Evolutionary conservation across 495 filamentous ascomycete genomes (phyloP).

Genomic region (Penicillium goetzii): DNA sequence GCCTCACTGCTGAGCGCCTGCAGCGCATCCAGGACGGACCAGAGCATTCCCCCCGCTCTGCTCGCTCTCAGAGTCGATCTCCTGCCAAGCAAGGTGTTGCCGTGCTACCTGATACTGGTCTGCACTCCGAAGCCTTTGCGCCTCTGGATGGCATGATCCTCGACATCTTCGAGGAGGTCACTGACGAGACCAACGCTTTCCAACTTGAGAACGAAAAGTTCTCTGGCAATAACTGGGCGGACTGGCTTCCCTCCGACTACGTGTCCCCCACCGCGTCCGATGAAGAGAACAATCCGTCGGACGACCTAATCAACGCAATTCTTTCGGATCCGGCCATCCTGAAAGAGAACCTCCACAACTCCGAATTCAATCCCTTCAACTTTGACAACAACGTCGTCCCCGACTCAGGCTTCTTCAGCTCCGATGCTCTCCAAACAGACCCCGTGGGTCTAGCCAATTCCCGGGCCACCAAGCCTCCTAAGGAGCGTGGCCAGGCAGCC

Average conservation of each 20-base stretch:
- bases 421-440: conserved; percentile 39
- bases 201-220: conserved; percentile 33
- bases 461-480: conserved; percentile 30
- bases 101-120: conserved; percentile 24
- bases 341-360: conserved; percentile 33
- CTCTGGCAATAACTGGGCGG: conserved; percentile 38
- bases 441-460: conserved; percentile 18
- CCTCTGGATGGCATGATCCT: conserved; percentile 46
- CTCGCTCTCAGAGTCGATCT: conserved; percentile 31
- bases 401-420: conserved; percentile 50
- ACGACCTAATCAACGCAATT: conserved; percentile 46
- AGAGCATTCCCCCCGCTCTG: conserved; percentile 25
- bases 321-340: conserved; percentile 43
- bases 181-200: conserved; percentile 29
- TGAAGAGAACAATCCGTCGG: conserved; percentile 29
- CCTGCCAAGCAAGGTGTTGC: conserved; percentile 34
- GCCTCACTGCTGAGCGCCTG: conserved; percentile 41
- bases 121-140: conserved; percentile 35
- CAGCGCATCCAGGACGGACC: conserved; percentile 43
- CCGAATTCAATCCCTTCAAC: conserved; percentile 39
- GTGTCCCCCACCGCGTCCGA: conserved; percentile 40
- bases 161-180: conserved; percentile 44
- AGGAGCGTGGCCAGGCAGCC: conserved; percentile 22
- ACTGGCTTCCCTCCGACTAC: conserved; percentile 46
- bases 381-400: conserved; percentile 33